Percentiles rank a stretch among this genome's conserved stretches.
Conservation (phyloP, 176 grass and related monocot genomes). For the Alopecurus myosuroides region DNA sequence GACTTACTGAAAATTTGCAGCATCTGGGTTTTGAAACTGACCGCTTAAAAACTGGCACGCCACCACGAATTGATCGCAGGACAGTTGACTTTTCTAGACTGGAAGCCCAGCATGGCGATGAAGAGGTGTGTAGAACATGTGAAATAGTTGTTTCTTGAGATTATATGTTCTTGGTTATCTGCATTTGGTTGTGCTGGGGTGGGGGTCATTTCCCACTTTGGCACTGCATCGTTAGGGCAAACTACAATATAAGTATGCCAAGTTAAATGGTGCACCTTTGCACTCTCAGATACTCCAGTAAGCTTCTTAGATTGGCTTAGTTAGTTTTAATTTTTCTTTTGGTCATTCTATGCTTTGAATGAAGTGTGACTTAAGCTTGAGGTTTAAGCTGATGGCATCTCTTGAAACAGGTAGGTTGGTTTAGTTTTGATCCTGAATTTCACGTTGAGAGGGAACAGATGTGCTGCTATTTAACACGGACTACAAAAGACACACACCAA, state of each 20-base stretch:
- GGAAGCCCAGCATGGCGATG: conserved; percentile 91
- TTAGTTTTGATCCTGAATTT: conserved; percentile 95
- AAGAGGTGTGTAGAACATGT: conserved; percentile 56
- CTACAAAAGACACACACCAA: conserved; percentile 82
- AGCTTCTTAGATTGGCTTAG: not conserved
- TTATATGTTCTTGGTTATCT: not conserved
- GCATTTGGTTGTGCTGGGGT: not conserved
- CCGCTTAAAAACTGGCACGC: conserved; percentile 89
- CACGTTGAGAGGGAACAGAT: conserved; percentile 87
- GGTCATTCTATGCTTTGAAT: not conserved
- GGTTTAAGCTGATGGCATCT: conserved; percentile 13
- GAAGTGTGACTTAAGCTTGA: not conserved
- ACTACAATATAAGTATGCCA: not conserved
- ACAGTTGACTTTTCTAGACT: conserved; percentile 83
- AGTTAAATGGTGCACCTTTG: not conserved
- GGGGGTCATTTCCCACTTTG: not conserved
- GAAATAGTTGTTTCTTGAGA: not conserved
- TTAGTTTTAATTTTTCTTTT: conserved; percentile 7
- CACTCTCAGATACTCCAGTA: not conserved
- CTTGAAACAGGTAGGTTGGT: conserved; percentile 87
- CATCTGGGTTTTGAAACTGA: conserved; percentile 86
- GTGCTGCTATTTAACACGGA: conserved; percentile 94
- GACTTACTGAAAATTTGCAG: conserved; percentile 93
- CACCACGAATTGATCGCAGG: conserved; percentile 74
- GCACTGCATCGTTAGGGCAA: not conserved